Conservation (phyloP, 108 stramenopile species). For the Nitzschia palea region DNA sequence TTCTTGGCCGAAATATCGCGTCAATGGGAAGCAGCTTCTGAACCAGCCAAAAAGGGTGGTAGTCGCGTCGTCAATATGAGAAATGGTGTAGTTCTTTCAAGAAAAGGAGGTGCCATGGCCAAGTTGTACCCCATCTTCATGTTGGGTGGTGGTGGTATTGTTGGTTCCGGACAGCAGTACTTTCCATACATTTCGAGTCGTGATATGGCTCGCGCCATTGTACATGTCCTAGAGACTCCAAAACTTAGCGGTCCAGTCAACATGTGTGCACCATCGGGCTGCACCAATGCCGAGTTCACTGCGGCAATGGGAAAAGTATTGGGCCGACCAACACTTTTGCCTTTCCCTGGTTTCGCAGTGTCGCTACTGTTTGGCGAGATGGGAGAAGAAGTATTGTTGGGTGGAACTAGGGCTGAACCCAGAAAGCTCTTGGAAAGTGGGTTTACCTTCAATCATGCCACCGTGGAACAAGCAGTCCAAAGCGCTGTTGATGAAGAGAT, state of each 20-base stretch:
- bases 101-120: constrained; percentile 58
- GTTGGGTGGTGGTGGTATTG: constrained; percentile 63
- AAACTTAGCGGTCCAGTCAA: constrained; percentile 56
- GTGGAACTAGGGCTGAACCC: constrained; percentile 44
- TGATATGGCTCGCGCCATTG: constrained; percentile 58
- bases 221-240: constrained; percentile 38
- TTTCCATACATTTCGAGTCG: constrained; percentile 51
- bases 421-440: constrained; percentile 45
- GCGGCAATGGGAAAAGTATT: constrained; percentile 55
- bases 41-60: constrained; percentile 19
- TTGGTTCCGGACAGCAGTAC: constrained; percentile 66
- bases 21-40: constrained; percentile 45
- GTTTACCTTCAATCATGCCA: constrained; percentile 47
- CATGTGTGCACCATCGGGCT: constrained; percentile 50
- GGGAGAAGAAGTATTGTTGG: constrained; percentile 78
- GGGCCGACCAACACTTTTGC: constrained; percentile 61
- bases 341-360: constrained; percentile 64
- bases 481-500: constrained; percentile 45
- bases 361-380: constrained; percentile 73
- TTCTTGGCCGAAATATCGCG: constrained; percentile 53
- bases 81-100: constrained; percentile 61
- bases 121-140: constrained; percentile 60
- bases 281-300: constrained; percentile 72
- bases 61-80: constrained; percentile 58
- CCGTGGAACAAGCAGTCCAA: constrained; percentile 41